A percentile compares a stretch with the other conserved stretches of the same genome.
Conservation (phyloP, 1,284 basidiomycete genomes). For the Gomphus bonarii region DNA sequence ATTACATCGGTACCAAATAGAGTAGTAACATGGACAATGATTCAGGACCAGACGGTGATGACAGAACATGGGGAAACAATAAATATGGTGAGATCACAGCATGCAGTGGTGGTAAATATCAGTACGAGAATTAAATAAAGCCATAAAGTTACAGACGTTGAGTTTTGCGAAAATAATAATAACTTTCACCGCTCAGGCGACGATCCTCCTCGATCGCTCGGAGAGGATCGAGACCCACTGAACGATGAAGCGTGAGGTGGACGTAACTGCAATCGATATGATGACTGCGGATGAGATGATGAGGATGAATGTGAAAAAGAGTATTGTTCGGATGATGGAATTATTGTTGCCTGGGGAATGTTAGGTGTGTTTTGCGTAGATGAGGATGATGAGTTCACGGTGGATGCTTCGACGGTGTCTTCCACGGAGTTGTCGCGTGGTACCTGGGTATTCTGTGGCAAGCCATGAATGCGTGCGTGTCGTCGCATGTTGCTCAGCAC, state of each 20-base stretch:
- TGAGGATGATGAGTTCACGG: constrained; percentile 10
- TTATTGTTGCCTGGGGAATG: neutral
- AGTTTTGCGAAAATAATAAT: neutral
- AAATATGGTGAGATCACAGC: too few species aligned
- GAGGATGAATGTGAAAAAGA: constrained; percentile 19
- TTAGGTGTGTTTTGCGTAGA: constrained; percentile 1
- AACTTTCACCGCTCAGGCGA: neutral
- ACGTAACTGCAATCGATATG: neutral
- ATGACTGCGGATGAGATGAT: neutral
- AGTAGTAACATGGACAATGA: too few species aligned
- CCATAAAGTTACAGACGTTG: neutral
- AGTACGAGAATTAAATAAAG: neutral
- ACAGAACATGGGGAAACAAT: too few species aligned
- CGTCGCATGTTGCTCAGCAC: constrained; percentile 83
- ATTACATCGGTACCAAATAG: too few species aligned
- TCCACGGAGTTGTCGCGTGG: constrained; percentile 36
- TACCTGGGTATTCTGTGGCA: constrained; percentile 27
- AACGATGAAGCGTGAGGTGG: neutral
- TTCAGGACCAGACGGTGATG: too few species aligned
- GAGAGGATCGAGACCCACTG: neutral
- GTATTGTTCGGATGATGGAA: neutral
- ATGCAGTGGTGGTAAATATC: neutral
- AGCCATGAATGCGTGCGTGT: constrained; percentile 65
- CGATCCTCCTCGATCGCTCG: neutral
- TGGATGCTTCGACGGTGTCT: constrained; percentile 9